These are phyloP conservation scores for Tricholoma flavovirens DNA, from an alignment of 768 basidiomycete species.

Conservation along the genomic window DNA sequence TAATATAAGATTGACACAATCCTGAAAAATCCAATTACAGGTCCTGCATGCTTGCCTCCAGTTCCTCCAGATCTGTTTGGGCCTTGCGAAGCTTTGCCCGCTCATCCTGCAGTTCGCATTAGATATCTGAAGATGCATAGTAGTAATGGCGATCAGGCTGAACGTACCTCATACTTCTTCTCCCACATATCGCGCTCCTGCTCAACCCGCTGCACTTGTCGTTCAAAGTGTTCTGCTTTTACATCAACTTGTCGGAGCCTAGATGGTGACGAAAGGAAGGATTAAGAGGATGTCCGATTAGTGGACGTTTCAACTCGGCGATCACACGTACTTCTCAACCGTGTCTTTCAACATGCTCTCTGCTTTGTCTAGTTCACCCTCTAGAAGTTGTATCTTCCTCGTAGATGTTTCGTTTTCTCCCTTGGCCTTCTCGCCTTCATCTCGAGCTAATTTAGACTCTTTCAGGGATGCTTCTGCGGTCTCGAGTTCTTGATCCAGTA, in stretches of 20 bases:
- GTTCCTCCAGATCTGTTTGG: constrained; percentile 79
- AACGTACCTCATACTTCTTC: constrained; percentile 85
- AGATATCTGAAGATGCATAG: constrained; percentile 4
- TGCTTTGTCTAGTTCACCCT: constrained; percentile 91
- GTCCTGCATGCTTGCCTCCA: constrained; percentile 70
- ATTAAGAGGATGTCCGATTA: constrained; percentile 4
- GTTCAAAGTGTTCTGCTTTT: constrained; percentile 98
- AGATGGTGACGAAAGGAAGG: constrained; percentile 4
- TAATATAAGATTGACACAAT: not conserved
- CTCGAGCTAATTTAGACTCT: constrained; percentile 57
- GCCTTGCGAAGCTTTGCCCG: constrained; percentile 63
- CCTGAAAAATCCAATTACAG: constrained; percentile 33
- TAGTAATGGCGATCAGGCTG: not conserved
- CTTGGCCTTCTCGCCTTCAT: constrained; percentile 67
- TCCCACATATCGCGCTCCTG: constrained; percentile 92
- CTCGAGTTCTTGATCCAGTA: constrained; percentile 64
- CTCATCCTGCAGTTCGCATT: constrained; percentile 49
- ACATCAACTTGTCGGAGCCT: constrained; percentile 96
- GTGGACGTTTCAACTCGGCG: constrained; percentile 3
- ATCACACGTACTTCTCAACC: constrained; percentile 78
- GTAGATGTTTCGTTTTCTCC: constrained; percentile 64
- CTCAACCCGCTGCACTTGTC: constrained; percentile 80
- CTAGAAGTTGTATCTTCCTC: constrained; percentile 86
- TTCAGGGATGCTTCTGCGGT: constrained; percentile 60
- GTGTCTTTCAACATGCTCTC: constrained; percentile 98